Percentiles rank a stretch among this genome's conserved stretches.
These are phyloP conservation scores for Aquilaria sinensis DNA, from an alignment of 345 rosid genomes.

Conservation along the genomic window DNA sequence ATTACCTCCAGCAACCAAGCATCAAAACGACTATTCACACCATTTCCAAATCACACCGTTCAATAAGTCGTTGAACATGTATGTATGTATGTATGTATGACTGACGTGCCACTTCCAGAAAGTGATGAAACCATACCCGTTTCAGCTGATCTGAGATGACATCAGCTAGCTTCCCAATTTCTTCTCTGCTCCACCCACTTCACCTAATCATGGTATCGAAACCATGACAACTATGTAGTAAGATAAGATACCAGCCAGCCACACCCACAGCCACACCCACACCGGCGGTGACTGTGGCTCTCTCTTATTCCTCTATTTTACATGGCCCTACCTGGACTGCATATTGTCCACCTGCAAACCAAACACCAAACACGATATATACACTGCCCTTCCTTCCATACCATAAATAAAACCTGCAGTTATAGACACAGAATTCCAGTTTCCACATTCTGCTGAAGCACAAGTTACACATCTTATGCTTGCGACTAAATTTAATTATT, in stretches of 20 bases:
- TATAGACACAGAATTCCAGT: not conserved
- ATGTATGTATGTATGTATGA: not conserved
- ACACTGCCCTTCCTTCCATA: too few relatives aligned
- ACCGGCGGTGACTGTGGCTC: not conserved
- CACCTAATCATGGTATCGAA: slow-evolving; percentile 23
- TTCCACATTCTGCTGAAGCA: not conserved
- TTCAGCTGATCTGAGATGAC: not conserved
- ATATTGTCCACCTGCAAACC: slow-evolving; percentile 16
- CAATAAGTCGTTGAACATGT: not conserved
- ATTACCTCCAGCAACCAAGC: too few relatives aligned
- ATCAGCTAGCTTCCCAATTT: not conserved
- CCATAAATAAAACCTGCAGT: not conserved
- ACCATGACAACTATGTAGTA: slow-evolving; percentile 18
- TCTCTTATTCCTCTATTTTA: slow-evolving; percentile 12
- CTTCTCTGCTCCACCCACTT: not conserved
- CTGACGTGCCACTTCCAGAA: not conserved
- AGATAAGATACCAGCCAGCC: not conserved
- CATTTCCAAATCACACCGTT: not conserved
- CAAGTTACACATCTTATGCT: too few relatives aligned
- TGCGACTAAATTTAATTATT: too few relatives aligned
- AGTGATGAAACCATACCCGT: not conserved
- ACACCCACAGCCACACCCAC: not conserved
- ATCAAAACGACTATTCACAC: too few relatives aligned
- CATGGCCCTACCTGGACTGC: not conserved
- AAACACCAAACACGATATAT: not conserved